Conservation (phyloP, 805 yeast genomes). For the Metschnikowia amazonensis region DNA sequence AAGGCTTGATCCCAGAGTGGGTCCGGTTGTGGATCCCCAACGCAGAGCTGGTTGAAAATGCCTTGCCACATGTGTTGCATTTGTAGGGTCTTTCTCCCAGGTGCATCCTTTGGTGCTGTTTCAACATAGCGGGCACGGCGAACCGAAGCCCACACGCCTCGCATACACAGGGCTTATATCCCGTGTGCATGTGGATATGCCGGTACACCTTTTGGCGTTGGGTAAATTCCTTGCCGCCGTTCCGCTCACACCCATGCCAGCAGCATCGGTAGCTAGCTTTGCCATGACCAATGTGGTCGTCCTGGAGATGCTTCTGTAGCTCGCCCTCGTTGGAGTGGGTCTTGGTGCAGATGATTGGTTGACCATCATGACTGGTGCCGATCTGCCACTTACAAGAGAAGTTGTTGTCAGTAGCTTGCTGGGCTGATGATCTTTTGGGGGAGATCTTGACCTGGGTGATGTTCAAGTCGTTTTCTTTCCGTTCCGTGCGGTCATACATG, state of each 20-base stretch:
- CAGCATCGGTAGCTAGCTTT: constrained; percentile 63
- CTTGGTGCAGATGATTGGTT: constrained; percentile 45
- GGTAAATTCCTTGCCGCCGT: constrained; percentile 52
- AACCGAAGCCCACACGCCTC: constrained; percentile 62
- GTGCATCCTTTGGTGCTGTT: constrained; percentile 80
- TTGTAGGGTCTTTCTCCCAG: constrained; percentile 85
- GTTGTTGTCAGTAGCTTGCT: constrained; percentile 20
- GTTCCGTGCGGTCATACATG: background rate
- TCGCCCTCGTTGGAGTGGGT: constrained; percentile 52
- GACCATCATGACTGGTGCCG: constrained; percentile 27
- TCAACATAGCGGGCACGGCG: constrained; percentile 72
- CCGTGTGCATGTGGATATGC: constrained; percentile 86
- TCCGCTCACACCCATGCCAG: constrained; percentile 78
- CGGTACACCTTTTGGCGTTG: constrained; percentile 85
- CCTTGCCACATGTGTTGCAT: constrained; percentile 71
- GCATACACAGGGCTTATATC: constrained; percentile 77
- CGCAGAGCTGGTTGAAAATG: constrained; percentile 78
- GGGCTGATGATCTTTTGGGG: constrained; percentile 21
- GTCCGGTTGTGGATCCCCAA: constrained; percentile 78
- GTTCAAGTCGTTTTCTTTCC: constrained; percentile 18
- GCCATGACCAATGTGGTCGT: constrained; percentile 70
- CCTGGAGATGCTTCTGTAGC: constrained; percentile 67
- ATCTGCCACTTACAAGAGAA: constrained; percentile 47
- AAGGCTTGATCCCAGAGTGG: constrained; percentile 89
- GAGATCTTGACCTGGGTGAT: constrained; percentile 33